phyloP scores from a whole-genome alignment of 192 early-diverging fungal genomes.

The Rhizophagus sp. region DNA sequence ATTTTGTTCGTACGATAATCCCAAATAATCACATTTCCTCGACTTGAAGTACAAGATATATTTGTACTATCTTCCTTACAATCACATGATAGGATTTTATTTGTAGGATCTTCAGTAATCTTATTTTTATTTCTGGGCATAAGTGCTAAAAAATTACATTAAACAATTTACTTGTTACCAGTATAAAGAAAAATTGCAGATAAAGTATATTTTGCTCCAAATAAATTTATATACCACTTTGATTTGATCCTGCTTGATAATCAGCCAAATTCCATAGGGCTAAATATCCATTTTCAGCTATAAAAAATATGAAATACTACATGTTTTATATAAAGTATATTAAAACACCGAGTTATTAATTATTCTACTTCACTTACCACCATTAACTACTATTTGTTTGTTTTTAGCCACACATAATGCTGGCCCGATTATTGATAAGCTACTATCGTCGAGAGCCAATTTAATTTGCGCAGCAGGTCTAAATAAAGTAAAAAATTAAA shows the following conservation, averaged over 20 bases:
- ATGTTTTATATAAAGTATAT: neutral
- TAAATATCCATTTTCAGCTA: constrained; percentile 5
- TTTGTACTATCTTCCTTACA: neutral
- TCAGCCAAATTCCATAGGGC: neutral
- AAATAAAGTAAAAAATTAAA: neutral
- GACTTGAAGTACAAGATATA: neutral
- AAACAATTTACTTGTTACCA: neutral
- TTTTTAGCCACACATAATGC: neutral
- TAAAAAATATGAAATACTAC: neutral
- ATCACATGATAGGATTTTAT: constrained; percentile 1
- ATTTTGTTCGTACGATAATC: constrained; percentile 9
- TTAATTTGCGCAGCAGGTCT: neutral
- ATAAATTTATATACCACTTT: neutral
- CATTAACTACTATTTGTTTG: neutral
- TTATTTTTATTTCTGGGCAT: neutral
- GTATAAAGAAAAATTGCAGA: neutral
- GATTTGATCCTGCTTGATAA: neutral
- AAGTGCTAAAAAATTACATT: neutral
- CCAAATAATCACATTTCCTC: constrained; percentile 5
- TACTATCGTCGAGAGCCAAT: neutral
- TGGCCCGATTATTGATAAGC: neutral
- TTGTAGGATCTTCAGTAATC: neutral
- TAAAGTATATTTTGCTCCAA: too few relatives aligned
- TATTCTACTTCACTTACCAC: neutral
- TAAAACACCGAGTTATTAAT: neutral